Evolutionary conservation across 352 stramenopile species (phyloP).

Genomic region (Globisporangium uncinulatum): DNA sequence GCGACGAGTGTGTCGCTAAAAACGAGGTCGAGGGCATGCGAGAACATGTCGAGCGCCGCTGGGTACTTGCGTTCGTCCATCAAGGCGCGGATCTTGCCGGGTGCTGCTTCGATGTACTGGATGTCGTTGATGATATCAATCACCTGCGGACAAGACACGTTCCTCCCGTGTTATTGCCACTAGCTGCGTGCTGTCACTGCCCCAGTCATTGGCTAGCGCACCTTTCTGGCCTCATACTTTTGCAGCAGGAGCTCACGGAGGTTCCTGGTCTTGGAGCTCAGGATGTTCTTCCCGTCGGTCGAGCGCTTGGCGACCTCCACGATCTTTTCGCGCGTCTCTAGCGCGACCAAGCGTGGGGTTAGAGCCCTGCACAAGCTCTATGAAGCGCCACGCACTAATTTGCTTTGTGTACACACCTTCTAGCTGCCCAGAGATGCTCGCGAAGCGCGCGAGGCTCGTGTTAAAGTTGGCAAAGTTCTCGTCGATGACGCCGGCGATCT

Average conservation of each 20-base stretch:
- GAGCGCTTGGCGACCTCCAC: constrained; percentile 61
- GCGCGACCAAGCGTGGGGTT: not conserved
- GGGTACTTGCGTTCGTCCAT: constrained; percentile 52
- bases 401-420: constrained; percentile 32
- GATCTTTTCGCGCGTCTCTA: constrained; percentile 68
- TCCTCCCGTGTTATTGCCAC: too few relatives aligned
- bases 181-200: too few relatives aligned
- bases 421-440: constrained; percentile 67
- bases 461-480: constrained; percentile 85
- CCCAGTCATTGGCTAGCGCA: constrained; percentile 4
- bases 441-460: constrained; percentile 75
- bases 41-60: constrained; percentile 67
- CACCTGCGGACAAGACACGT: constrained; percentile 23
- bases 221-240: constrained; percentile 81
- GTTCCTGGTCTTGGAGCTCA: constrained; percentile 83
- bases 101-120: constrained; percentile 70
- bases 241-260: constrained; percentile 70
- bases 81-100: constrained; percentile 52
- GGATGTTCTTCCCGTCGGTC: constrained; percentile 70
- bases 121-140: constrained; percentile 84
- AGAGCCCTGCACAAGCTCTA: not conserved
- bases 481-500: constrained; percentile 81
- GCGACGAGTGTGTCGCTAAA: constrained; percentile 75
- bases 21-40: constrained; percentile 66
- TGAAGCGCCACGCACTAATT: too few relatives aligned